Conservation (phyloP, 2,329 filamentous ascomycete genomes). For the Cytospora piceicola region DNA sequence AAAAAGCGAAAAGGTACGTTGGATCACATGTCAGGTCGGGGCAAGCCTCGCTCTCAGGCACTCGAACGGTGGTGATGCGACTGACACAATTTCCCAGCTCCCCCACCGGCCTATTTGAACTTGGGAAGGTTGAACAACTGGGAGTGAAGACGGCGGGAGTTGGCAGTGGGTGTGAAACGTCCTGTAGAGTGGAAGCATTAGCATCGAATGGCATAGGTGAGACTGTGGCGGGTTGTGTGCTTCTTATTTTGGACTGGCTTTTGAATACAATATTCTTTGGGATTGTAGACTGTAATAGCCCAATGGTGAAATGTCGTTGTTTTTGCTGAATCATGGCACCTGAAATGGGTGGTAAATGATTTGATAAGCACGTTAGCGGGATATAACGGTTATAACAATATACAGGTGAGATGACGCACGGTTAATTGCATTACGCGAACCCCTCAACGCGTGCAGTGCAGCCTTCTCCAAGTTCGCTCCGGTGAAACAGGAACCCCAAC, state of each 20-base stretch:
- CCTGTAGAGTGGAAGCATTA: neutral
- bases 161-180: neutral
- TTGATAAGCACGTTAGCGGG: neutral
- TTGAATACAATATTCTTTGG: neutral
- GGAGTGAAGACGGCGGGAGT: conserved; percentile 14
- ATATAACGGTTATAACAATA: neutral
- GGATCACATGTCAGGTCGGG: neutral
- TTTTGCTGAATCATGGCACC: neutral
- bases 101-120: conserved; percentile 16
- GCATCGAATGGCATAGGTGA: neutral
- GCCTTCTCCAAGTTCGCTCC: neutral
- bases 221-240: too few relatives aligned
- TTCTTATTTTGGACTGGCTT: too few relatives aligned
- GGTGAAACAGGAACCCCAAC: neutral
- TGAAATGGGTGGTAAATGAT: too few relatives aligned
- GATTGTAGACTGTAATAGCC: neutral
- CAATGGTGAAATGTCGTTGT: neutral
- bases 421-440: conserved; percentile 1
- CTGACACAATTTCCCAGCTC: conserved; percentile 7
- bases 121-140: conserved; percentile 26
- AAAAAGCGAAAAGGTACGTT: conserved; percentile 10
- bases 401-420: too few relatives aligned
- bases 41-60: neutral
- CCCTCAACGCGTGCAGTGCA: neutral
- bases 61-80: neutral